Evolutionary conservation across 169 alveolate species (phyloP).

Genomic region (Plasmodium relictum): DNA sequence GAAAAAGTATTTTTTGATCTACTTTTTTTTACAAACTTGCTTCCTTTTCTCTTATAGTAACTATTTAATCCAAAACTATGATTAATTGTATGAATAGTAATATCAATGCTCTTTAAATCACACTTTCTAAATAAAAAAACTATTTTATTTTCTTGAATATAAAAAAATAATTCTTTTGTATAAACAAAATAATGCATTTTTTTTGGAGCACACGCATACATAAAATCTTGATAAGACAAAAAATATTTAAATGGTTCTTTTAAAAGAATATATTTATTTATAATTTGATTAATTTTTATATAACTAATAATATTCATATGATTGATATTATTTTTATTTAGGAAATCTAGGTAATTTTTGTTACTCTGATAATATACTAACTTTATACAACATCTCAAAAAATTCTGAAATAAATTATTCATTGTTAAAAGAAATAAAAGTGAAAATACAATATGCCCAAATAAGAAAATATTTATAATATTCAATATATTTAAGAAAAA

Average conservation of each 20-base stretch:
- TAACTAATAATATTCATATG: constrained; percentile 44
- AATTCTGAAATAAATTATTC: constrained; percentile 18
- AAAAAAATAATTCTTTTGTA: constrained; percentile 55
- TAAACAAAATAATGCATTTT: constrained; percentile 53
- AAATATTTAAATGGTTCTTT: constrained; percentile 56
- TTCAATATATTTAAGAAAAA: constrained; percentile 29
- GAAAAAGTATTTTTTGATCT: constrained; percentile 32
- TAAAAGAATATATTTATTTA: constrained; percentile 31
- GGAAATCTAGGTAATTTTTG: constrained; percentile 21
- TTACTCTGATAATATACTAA: constrained; percentile 39
- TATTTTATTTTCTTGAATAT: constrained; percentile 48
- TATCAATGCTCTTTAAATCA: constrained; percentile 47
- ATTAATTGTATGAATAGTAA: constrained; percentile 31
- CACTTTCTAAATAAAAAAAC: constrained; percentile 26
- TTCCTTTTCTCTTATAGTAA: constrained; percentile 7
- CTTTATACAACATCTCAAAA: constrained; percentile 15
- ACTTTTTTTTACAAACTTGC: constrained; percentile 21
- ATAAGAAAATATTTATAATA: constrained; percentile 25
- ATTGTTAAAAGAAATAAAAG: constrained; percentile 33
- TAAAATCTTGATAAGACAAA: constrained; percentile 42
- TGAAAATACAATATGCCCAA: constrained; percentile 46
- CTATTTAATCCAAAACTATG: constrained; percentile 38
- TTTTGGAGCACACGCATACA: background rate
- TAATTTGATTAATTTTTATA: constrained; percentile 37
- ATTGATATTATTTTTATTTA: constrained; percentile 26